Percentiles rank a stretch among this genome's conserved stretches.
Evolutionary conservation across 2,329 filamentous ascomycete genomes (phyloP).

Genomic region (Alternaria atra): DNA sequence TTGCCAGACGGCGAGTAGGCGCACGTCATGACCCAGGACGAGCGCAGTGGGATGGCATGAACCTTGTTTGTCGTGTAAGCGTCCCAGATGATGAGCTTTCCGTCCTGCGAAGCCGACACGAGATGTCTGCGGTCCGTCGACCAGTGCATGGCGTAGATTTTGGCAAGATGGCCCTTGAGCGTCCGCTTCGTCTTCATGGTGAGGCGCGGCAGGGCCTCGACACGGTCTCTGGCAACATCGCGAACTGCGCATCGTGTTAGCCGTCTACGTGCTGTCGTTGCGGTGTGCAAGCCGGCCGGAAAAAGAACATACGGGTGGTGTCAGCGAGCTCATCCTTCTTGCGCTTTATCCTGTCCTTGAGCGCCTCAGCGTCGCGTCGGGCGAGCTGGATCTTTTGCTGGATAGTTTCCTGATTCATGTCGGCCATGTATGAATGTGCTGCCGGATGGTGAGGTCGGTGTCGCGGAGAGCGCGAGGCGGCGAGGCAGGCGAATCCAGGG

Average conservation of each 20-base stretch:
- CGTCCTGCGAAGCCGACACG: conserved; percentile 97
- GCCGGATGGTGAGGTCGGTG: conserved; percentile 19
- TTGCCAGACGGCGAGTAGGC: conserved; percentile 98
- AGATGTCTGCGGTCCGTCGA: conserved; percentile 97
- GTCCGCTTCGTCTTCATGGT: conserved; percentile 98
- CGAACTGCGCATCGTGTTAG: conserved; percentile 70
- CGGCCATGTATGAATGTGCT: conserved; percentile 51
- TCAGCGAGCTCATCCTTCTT: conserved; percentile 99
- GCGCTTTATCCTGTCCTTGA: conserved; percentile 99
- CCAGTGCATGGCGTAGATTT: conserved; percentile 99
- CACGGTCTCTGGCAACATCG: conserved; percentile 89
- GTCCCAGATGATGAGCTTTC: conserved; percentile 99
- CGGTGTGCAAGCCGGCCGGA: conserved; percentile 2
- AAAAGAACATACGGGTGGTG: conserved; percentile 81
- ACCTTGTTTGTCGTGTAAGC: conserved; percentile 99
- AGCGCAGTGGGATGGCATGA: conserved; percentile 94
- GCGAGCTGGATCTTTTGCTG: conserved; percentile 85
- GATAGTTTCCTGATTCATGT: conserved; percentile 61
- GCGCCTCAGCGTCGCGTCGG: conserved; percentile 93
- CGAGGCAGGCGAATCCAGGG: conserved; percentile 47
- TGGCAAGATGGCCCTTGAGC: conserved; percentile 95
- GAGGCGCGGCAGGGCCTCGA: conserved; percentile 90
- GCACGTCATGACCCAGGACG: conserved; percentile 99
- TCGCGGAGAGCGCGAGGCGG: conserved; percentile 29
- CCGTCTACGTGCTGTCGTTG: conserved; percentile 7